Percentiles rank a stretch among this genome's conserved stretches.
These are phyloP conservation scores for Thecaphora thlaspeos DNA, from an alignment of 1,284 basidiomycete genomes.

Conservation along the genomic window DNA sequence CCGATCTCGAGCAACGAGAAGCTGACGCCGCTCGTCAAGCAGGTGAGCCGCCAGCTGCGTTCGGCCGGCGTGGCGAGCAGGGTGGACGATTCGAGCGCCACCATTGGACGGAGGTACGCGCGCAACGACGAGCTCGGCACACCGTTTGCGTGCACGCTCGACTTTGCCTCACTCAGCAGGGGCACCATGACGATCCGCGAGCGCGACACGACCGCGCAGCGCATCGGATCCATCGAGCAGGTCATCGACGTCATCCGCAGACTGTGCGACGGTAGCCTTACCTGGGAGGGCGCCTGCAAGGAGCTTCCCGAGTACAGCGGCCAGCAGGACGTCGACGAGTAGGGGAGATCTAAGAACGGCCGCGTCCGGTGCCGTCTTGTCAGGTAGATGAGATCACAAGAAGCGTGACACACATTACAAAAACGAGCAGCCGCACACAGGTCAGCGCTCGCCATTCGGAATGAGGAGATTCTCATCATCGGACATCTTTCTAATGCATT, in stretches of 20 bases:
- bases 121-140: conserved; percentile 98
- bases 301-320: conserved; percentile 80
- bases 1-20: conserved; percentile 86
- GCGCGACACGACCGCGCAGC: conserved; percentile 88
- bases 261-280: conserved; percentile 57
- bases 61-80: conserved; percentile 83
- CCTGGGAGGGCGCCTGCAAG: conserved; percentile 76
- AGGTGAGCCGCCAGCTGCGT: conserved; percentile 84
- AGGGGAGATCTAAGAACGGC: too few species aligned
- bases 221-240: conserved; percentile 87
- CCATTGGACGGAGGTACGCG: conserved; percentile 94
- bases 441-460: too few species aligned
- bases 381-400: too few species aligned
- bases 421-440: too few species aligned
- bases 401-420: too few species aligned
- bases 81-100: conserved; percentile 91
- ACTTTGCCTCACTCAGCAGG: conserved; percentile 82
- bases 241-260: conserved; percentile 73
- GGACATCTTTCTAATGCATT: too few species aligned
- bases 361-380: too few species aligned
- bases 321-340: conserved; percentile 65
- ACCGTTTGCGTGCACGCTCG: conserved; percentile 91
- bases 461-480: too few species aligned
- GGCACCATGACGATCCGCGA: conserved; percentile 63
- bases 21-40: conserved; percentile 78